Percentiles rank a stretch among this genome's conserved stretches.
Conservation (phyloP, 257 asterid species). For the Fraxinus pennsylvanica region DNA sequence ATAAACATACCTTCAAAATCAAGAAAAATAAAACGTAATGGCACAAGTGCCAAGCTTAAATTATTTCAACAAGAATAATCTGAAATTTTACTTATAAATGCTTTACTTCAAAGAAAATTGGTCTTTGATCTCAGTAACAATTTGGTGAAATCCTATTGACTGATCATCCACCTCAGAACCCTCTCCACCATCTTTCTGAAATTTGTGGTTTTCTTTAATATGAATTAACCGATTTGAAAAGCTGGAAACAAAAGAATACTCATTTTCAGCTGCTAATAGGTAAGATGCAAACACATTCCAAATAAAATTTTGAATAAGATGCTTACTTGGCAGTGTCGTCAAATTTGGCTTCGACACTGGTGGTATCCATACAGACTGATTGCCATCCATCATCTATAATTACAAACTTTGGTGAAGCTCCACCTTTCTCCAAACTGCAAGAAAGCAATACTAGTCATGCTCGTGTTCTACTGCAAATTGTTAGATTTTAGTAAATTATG, state of each 20-base stretch:
- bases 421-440: conserved; percentile 58
- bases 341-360: conserved; percentile 40
- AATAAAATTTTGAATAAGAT: conserved; percentile 7
- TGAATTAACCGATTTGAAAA: conserved; percentile 64
- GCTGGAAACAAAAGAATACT: conserved; percentile 35
- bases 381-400: conserved; percentile 91
- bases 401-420: conserved; percentile 64
- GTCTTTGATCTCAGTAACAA: conserved; percentile 62
- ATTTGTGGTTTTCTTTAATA: conserved; percentile 69
- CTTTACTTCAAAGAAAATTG: conserved; percentile 60
- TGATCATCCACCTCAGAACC: conserved; percentile 40
- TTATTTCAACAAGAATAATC: conserved; percentile 9
- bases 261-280: not conserved
- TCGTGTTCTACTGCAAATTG: not conserved
- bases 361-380: conserved; percentile 69
- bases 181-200: conserved; percentile 45
- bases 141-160: conserved; percentile 54
- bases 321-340: conserved; percentile 71
- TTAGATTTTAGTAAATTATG: not conserved
- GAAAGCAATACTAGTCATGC: not conserved
- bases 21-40: not conserved
- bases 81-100: not conserved
- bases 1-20: conserved; percentile 58
- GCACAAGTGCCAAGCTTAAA: not conserved
- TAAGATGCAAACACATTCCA: not conserved